Conservation (phyloP, 2,329 filamentous ascomycete genomes). For the Fusarium scirpi region DNA sequence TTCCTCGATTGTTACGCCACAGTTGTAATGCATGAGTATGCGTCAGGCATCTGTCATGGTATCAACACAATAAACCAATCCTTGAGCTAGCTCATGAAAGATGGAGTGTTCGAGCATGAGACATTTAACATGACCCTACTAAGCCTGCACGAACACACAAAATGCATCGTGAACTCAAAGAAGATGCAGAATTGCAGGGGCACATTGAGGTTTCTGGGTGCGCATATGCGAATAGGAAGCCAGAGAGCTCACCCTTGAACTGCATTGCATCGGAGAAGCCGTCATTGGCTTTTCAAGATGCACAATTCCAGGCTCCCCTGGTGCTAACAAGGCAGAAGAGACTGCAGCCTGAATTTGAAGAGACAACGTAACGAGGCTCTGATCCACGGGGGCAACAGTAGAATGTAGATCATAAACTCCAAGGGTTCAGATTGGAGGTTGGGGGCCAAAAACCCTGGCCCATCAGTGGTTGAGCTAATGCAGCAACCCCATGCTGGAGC, state of each 20-base stretch:
- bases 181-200: constrained; percentile 8
- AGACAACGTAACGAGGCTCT: constrained; percentile 39
- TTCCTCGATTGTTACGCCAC: constrained; percentile 11
- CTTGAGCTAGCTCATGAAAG: background rate
- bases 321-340: constrained; percentile 41
- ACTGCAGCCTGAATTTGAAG: constrained; percentile 42
- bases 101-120: constrained; percentile 14
- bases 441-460: constrained; percentile 41
- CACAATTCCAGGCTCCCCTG: constrained; percentile 42
- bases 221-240: constrained; percentile 3
- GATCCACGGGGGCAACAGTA: constrained; percentile 33
- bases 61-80: constrained; percentile 10
- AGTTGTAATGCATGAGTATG: constrained; percentile 12
- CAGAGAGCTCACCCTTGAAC: constrained; percentile 3
- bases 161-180: constrained; percentile 23
- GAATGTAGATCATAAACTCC: constrained; percentile 39
- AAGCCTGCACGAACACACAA: background rate
- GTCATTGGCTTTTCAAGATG: constrained; percentile 37
- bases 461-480: constrained; percentile 46
- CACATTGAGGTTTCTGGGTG: constrained; percentile 1
- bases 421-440: constrained; percentile 33
- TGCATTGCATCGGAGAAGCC: constrained; percentile 18
- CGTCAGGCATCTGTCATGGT: constrained; percentile 11
- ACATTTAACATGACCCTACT: constrained; percentile 2
- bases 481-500: constrained; percentile 33